Conservation (phyloP, 2,329 filamentous ascomycete genomes). For the Hymenotorrendiella dingleyae region DNA sequence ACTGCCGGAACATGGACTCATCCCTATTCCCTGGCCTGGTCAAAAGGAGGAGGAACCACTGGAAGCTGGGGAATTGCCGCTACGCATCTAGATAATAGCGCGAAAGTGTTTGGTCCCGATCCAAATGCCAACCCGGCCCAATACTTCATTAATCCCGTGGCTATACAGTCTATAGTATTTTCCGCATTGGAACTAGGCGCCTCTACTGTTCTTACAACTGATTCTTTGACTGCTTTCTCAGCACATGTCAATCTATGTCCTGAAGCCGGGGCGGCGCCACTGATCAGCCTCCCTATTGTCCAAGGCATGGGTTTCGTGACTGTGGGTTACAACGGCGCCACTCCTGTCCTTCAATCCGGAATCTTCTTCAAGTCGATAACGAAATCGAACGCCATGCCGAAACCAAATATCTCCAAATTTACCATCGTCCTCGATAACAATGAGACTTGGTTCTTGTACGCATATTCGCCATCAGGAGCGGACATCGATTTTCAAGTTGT, state of each 20-base stretch:
- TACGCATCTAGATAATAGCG: constrained; percentile 62
- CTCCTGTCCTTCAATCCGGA: constrained; percentile 67
- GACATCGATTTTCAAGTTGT: constrained; percentile 62
- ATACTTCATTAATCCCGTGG: constrained; percentile 77
- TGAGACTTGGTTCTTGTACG: constrained; percentile 75
- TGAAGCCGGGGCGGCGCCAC: constrained; percentile 44
- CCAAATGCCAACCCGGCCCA: constrained; percentile 50
- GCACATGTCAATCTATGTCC: constrained; percentile 62
- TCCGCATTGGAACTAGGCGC: constrained; percentile 68
- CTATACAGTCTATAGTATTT: constrained; percentile 73
- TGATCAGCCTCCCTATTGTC: constrained; percentile 72
- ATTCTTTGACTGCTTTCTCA: constrained; percentile 52
- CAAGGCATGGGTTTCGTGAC: constrained; percentile 90
- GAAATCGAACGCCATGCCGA: constrained; percentile 48
- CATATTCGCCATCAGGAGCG: constrained; percentile 51
- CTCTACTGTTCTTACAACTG: constrained; percentile 49
- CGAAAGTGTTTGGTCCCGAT: constrained; percentile 61
- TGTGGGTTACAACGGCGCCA: constrained; percentile 63
- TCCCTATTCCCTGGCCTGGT: constrained; percentile 67
- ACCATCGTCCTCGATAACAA: constrained; percentile 66
- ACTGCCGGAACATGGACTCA: constrained; percentile 65
- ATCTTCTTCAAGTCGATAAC: constrained; percentile 68
- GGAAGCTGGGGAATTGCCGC: constrained; percentile 73
- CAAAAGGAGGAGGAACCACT: constrained; percentile 54
- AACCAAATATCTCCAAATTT: constrained; percentile 69